Conservation (phyloP, 371 early-diverging fungal genomes). For the Mortierella polycephala region DNA sequence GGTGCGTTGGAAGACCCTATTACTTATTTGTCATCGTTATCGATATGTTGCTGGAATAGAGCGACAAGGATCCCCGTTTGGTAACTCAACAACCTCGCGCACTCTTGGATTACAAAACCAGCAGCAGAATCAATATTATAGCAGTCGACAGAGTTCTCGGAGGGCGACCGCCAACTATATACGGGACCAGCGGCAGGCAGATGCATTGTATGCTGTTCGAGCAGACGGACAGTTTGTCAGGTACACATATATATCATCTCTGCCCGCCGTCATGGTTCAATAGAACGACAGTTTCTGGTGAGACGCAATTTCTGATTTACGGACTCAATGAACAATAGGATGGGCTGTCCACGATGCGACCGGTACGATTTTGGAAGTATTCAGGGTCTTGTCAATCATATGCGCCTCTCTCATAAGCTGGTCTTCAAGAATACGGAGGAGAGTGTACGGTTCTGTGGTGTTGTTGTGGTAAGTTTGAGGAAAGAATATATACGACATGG, state of each 20-base stretch:
- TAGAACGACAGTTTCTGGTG: too few relatives aligned
- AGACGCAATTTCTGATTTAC: not conserved
- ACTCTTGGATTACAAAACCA: conserved; percentile 3
- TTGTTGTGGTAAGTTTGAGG: conserved; percentile 58
- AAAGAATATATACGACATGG: too few relatives aligned
- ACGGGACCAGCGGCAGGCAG: conserved; percentile 33
- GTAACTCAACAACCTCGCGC: conserved; percentile 38
- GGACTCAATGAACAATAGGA: conserved; percentile 27
- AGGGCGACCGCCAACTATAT: conserved; percentile 33
- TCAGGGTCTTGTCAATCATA: conserved; percentile 86
- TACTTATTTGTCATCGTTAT: not conserved
- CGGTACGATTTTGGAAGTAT: conserved; percentile 75
- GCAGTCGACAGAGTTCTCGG: conserved; percentile 28
- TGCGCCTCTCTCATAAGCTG: conserved; percentile 73
- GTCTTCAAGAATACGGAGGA: conserved; percentile 79
- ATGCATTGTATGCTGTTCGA: conserved; percentile 44
- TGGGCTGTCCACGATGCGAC: conserved; percentile 68
- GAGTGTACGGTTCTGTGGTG: conserved; percentile 75
- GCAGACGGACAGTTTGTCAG: conserved; percentile 53
- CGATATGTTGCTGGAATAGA: conserved; percentile 6
- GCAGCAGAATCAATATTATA: conserved; percentile 15
- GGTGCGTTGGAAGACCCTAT: not conserved
- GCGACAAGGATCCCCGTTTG: conserved; percentile 44
- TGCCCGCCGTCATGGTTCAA: not conserved
- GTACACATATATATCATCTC: conserved; percentile 12